These are phyloP conservation scores for Ophiognomonia clavigignenti-juglandacearum DNA, from an alignment of 2,329 filamentous ascomycete species.

Conservation along the genomic window DNA sequence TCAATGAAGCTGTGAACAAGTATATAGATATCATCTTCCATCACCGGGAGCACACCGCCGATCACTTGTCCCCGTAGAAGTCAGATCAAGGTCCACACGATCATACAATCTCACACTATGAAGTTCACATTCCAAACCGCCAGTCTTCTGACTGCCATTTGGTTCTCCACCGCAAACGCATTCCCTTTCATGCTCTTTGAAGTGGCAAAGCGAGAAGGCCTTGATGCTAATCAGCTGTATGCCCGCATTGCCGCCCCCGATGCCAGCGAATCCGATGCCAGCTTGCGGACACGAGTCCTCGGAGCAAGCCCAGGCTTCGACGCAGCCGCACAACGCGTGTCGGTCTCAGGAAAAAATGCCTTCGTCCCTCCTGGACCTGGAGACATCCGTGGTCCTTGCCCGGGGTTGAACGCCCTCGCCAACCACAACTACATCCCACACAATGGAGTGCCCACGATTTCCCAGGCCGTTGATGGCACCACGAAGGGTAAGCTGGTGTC, in stretches of 20 bases:
- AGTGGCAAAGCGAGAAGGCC: not conserved
- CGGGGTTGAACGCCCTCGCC: constrained; percentile 36
- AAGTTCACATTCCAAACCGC: not conserved
- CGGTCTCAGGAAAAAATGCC: not conserved
- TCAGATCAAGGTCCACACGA: too few species aligned
- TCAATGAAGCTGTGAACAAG: too few species aligned
- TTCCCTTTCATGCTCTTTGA: not conserved
- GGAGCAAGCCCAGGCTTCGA: not conserved
- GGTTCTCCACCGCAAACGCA: not conserved
- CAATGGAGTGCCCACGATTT: constrained; percentile 27
- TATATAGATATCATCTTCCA: too few species aligned
- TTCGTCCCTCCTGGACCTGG: constrained; percentile 20
- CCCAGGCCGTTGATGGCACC: constrained; percentile 10
- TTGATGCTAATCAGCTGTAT: not conserved
- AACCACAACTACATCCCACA: constrained; percentile 38
- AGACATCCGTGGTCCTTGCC: constrained; percentile 35
- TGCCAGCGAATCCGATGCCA: not conserved
- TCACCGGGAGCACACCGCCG: too few species aligned
- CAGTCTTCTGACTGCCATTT: not conserved
- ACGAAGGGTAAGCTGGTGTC: constrained; percentile 13
- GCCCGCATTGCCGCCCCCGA: not conserved
- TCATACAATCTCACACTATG: too few species aligned
- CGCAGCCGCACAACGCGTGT: not conserved
- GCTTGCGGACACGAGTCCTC: not conserved
- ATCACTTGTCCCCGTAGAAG: too few species aligned